Base-by-base conservation (phyloP, 345 rosid genomes). In the Cardiospermum halicacabum region DNA sequence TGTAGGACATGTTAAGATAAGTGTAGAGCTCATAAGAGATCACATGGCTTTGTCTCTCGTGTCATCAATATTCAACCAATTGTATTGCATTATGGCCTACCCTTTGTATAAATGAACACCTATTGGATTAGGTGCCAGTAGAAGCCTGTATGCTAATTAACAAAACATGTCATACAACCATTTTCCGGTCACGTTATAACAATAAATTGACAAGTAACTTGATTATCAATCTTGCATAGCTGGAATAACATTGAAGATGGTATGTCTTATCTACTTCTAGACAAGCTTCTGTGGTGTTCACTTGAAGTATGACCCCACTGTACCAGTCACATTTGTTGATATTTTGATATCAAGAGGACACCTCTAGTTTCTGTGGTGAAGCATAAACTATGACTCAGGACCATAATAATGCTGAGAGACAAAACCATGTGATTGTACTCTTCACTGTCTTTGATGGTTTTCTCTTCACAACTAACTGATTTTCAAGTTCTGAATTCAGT, bases 21-120 rank as follows among this genome's bases (percentile, higher is more conserved):
- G 43, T 37, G n/a, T 32, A 24, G 3, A 49, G 60, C 53, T 25
- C 30, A 45, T 7, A 69, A 47, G 18, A 42, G 36, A 49, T 71
- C 74, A 57, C 78, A 57, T 64, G 76, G 69, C 34, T 47, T 62
- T 68, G 76, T 71, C 72, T 57, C 37, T 56, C 48, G 57, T 56
- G 43, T 73, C 50, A 49, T 60, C 36, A 45, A 32, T 47, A 18
- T 8, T 43, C n/a, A 12, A 40, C 37, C 31, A 13, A 32, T 12
- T 36, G 22, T 36, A 26, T 26, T 3, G 27, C 16, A 26, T 3
- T 1, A 7, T 42, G 42, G 1, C 39, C 36, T 32, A n/a, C 56
- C 34, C 25, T 4, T 43, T 60, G 32, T 5, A 26, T 39, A 36
- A 26, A 13, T 22, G 2, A 58, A 48, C 28, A 19, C 3, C 37